Evolutionary conservation across 495 filamentous ascomycete genomes (phyloP).

Genomic region (Penicillium cinerascens): DNA sequence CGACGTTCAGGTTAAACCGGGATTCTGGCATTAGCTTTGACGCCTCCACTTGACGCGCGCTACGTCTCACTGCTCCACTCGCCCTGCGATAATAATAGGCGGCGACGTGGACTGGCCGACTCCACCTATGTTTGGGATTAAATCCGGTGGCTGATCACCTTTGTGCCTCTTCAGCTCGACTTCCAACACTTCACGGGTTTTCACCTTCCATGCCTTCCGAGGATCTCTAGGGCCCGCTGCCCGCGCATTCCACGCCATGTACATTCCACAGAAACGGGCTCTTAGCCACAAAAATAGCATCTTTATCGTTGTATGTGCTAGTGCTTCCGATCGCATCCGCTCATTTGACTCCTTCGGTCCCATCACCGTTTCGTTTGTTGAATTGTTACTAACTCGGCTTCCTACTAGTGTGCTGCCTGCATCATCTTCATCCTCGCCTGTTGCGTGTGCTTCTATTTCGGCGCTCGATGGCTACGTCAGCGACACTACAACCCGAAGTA

Average conservation of each 20-base stretch:
- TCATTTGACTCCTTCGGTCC: background rate
- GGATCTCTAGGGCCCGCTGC: conserved; percentile 20
- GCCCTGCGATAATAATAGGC: conserved; percentile 13
- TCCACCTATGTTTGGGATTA: conserved; percentile 18
- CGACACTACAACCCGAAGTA: conserved; percentile 53
- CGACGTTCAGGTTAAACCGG: background rate
- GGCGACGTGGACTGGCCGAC: background rate
- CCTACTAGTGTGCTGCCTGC: conserved; percentile 28
- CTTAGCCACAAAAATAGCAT: conserved; percentile 18
- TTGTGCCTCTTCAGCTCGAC: conserved; percentile 7
- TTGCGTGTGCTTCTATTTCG: conserved; percentile 42
- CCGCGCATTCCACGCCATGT: conserved; percentile 18
- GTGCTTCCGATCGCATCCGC: conserved; percentile 10
- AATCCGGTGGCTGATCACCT: conserved; percentile 9
- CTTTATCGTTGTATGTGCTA: conserved; percentile 26
- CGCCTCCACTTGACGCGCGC: conserved; percentile 10
- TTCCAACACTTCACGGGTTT: background rate
- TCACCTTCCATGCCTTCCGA: conserved; percentile 16
- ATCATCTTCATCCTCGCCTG: conserved; percentile 38
- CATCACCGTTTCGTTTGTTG: background rate
- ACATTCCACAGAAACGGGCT: conserved; percentile 25
- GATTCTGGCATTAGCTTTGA: background rate
- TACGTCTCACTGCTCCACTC: conserved; percentile 11
- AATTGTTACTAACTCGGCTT: conserved; percentile 3
- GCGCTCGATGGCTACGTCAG: conserved; percentile 47